Conservation (phyloP, 495 filamentous ascomycete genomes). For the Neurospora africana region DNA sequence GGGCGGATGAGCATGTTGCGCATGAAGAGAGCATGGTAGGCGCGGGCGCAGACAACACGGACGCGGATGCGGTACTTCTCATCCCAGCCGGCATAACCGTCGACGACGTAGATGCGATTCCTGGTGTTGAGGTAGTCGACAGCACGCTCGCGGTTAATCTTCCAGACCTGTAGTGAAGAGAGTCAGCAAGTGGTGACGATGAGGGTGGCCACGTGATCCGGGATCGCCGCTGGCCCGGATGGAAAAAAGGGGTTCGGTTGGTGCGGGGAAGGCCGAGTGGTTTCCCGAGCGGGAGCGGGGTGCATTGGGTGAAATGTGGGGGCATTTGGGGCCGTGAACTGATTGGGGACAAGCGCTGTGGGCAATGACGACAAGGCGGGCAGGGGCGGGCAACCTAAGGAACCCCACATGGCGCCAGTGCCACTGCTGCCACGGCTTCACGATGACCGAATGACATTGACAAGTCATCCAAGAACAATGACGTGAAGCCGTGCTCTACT, state of each 20-base stretch:
- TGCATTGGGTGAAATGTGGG: constrained; percentile 18
- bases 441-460: constrained; percentile 1
- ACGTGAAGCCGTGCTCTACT: constrained; percentile 3
- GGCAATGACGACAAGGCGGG: constrained; percentile 21
- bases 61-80: constrained; percentile 96
- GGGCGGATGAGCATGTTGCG: constrained; percentile 99
- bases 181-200: constrained; percentile 4
- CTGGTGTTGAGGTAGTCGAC: constrained; percentile 98
- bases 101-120: constrained; percentile 96
- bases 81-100: constrained; percentile 97
- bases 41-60: constrained; percentile 94
- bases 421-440: background rate
- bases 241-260: constrained; percentile 1
- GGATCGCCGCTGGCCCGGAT: background rate
- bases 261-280: background rate
- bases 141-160: constrained; percentile 97
- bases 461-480: constrained; percentile 12
- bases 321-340: constrained; percentile 12
- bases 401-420: background rate
- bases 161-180: constrained; percentile 65
- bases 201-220: constrained; percentile 16
- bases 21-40: constrained; percentile 99
- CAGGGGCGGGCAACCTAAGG: constrained; percentile 9
- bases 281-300: constrained; percentile 24
- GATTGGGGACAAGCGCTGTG: constrained; percentile 5